A percentile compares a stretch with the other conserved stretches of the same genome.
Conservation (phyloP, 139 green algal genomes). For the Limnomonas spitsbergensis region DNA sequence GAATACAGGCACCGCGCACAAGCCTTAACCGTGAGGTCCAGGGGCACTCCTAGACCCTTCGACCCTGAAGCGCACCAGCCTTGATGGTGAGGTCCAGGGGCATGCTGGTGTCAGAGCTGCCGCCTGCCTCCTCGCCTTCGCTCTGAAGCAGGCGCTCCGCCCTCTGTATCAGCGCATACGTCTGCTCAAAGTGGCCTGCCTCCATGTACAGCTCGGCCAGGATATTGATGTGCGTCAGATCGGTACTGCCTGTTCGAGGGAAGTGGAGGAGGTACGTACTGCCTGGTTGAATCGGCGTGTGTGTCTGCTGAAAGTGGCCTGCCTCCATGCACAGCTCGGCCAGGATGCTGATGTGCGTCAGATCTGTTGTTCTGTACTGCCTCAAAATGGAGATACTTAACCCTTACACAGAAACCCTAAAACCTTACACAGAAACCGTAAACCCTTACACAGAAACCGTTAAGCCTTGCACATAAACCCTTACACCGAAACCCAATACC, state of each 20-base stretch:
- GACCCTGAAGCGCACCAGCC: no score
- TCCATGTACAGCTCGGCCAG: slow-evolving; percentile 77
- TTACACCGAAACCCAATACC: no score
- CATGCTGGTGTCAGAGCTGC: slow-evolving; percentile 26
- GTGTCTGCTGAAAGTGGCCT: slow-evolving; percentile 23
- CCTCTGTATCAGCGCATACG: slow-evolving; percentile 53
- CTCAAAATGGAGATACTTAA: no score
- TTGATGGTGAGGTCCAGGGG: slow-evolving; percentile 69
- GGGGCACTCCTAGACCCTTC: no score
- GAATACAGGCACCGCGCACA: no score
- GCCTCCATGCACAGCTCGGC: slow-evolving; percentile 70
- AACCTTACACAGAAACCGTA: no score
- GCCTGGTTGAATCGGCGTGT: slow-evolving; percentile 60
- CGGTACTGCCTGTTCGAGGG: slow-evolving; percentile 16
- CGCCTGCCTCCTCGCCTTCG: slow-evolving; percentile 9
- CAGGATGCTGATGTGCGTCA: slow-evolving; percentile 87
- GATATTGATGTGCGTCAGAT: slow-evolving; percentile 87
- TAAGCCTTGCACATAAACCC: no score
- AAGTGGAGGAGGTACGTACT: no score
- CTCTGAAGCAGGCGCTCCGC: slow-evolving; percentile 29
- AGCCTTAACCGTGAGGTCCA: no score
- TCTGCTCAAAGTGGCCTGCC: slow-evolving; percentile 19
- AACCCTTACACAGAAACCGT: no score
- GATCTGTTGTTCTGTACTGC: no score
- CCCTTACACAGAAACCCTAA: no score